Conservation (phyloP, 306 rosid genomes). For the Cucurbita pepo region DNA sequence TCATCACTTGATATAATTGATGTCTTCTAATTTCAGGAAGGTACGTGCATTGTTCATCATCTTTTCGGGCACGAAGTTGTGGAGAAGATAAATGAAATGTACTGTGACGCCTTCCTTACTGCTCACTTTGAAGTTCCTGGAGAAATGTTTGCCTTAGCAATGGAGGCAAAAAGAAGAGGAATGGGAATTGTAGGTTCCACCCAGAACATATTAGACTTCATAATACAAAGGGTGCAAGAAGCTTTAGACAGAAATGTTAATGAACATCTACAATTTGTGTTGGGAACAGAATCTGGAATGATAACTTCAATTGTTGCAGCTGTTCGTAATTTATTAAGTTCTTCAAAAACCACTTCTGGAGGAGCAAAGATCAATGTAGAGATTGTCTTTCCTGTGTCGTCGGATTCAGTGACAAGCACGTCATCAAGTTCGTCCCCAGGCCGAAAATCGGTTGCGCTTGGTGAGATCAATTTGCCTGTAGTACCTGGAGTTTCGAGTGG, state of each 20-base stretch:
- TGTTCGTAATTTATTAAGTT: conserved; percentile 48
- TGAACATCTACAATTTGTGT: conserved; percentile 79
- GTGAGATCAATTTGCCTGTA: conserved; percentile 42
- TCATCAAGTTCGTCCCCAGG: conserved; percentile 30
- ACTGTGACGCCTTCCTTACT: conserved; percentile 85
- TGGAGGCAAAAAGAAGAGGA: conserved; percentile 98
- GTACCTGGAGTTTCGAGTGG: conserved; percentile 84
- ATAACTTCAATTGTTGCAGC: conserved; percentile 81
- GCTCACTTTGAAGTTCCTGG: conserved; percentile 99
- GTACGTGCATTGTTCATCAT: conserved; percentile 89
- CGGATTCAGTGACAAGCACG: conserved; percentile 66
- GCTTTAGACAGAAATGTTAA: conserved; percentile 65
- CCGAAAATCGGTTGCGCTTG: conserved; percentile 21
- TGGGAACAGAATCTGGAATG: conserved; percentile 98
- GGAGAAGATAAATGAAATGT: conserved; percentile 78
- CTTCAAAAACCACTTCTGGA: conserved; percentile 26
- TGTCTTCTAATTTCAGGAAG: conserved; percentile 38
- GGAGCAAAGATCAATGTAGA: conserved; percentile 56
- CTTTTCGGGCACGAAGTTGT: conserved; percentile 91
- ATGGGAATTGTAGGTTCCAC: conserved; percentile 97
- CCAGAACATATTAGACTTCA: conserved; percentile 77
- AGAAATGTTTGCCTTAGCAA: conserved; percentile 94
- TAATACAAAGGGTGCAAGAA: conserved; percentile 67
- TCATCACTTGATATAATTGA: neutral
- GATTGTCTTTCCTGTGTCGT: conserved; percentile 88